Percentiles rank a stretch among this genome's conserved stretches.
These are phyloP conservation scores for Fusarium sambucinum DNA, from an alignment of 2,329 filamentous ascomycete species.

Conservation along the genomic window DNA sequence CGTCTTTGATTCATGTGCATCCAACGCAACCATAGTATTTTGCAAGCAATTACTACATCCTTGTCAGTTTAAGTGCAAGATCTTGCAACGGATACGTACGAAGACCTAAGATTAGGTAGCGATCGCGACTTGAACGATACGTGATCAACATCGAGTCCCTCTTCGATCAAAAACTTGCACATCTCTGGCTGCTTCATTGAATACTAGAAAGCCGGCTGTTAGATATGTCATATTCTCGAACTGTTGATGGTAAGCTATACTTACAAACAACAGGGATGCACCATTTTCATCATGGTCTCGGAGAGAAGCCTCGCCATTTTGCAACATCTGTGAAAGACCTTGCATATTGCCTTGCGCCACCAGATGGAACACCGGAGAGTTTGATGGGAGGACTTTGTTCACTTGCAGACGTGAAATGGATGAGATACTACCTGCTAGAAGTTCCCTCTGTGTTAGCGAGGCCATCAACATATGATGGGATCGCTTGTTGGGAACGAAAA, in stretches of 20 bases:
- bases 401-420: conserved; percentile 14
- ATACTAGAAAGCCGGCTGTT: conserved; percentile 1
- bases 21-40: not conserved
- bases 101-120: not conserved
- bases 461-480: conserved; percentile 15
- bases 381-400: not conserved
- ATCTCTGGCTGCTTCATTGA: conserved; percentile 12
- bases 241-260: not conserved
- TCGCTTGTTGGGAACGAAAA: not conserved
- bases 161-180: conserved; percentile 26
- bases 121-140: not conserved
- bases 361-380: conserved; percentile 9
- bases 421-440: not conserved
- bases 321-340: conserved; percentile 24
- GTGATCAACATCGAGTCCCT: conserved; percentile 24
- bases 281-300: conserved; percentile 42
- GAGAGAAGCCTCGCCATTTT: conserved; percentile 20
- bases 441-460: not conserved
- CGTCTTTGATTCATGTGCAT: not conserved
- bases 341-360: not conserved
- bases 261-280: conserved; percentile 36
- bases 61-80: not conserved
- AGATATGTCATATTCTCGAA: too few relatives aligned
- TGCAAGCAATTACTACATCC: not conserved
- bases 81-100: not conserved